A percentile compares a stretch with the other conserved stretches of the same genome.
Evolutionary conservation across 2,329 filamentous ascomycete genomes (phyloP).

Genomic region (Aspergillus costaricaensis): DNA sequence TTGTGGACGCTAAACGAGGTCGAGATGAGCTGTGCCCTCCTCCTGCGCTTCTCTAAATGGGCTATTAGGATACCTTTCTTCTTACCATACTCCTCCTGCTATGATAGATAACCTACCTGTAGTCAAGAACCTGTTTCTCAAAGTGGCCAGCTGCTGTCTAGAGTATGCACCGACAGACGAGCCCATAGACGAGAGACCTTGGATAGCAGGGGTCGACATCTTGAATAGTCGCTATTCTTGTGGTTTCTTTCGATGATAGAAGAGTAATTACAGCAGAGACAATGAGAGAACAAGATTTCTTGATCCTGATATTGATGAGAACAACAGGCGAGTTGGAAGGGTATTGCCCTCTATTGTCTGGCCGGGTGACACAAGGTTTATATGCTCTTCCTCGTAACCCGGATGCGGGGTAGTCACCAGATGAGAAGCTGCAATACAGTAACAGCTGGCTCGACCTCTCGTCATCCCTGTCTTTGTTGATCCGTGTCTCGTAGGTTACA

Average conservation of each 20-base stretch:
- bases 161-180: constrained; percentile 21
- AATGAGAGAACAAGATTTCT: not conserved
- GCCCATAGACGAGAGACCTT: constrained; percentile 22
- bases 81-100: not conserved
- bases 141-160: constrained; percentile 20
- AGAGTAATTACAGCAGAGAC: not conserved
- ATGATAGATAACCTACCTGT: constrained; percentile 18
- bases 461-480: constrained; percentile 9
- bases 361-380: constrained; percentile 19
- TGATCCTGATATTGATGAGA: not conserved
- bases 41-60: constrained; percentile 29
- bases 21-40: constrained; percentile 29
- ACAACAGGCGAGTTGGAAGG: not conserved
- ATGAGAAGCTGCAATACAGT: not conserved
- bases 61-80: not conserved
- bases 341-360: not conserved
- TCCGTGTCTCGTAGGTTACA: not conserved
- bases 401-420: constrained; percentile 27
- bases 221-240: not conserved
- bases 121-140: constrained; percentile 23
- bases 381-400: constrained; percentile 19
- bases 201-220: constrained; percentile 27
- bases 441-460: constrained; percentile 12
- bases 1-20: constrained; percentile 35
- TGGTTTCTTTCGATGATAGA: not conserved